phyloP scores from a whole-genome alignment of 495 filamentous ascomycete species.

The Talaromyces thailandensis region DNA sequence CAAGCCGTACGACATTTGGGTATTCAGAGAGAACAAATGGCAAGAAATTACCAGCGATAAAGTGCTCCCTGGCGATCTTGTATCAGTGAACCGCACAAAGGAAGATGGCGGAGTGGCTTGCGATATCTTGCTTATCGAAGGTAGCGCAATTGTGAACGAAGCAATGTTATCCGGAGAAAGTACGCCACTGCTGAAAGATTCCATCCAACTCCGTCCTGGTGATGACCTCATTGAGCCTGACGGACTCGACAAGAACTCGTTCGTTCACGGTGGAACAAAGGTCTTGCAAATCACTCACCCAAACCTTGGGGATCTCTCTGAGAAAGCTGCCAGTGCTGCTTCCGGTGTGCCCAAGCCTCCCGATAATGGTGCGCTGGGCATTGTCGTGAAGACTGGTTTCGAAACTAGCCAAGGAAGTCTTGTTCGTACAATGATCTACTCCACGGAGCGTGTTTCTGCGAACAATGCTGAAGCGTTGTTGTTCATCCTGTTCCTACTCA shows the following conservation, averaged over 20 bases:
- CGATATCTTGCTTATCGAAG: conserved; percentile 91
- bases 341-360: conserved; percentile 70
- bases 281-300: conserved; percentile 89
- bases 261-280: conserved; percentile 95
- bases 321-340: conserved; percentile 51
- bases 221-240: conserved; percentile 83
- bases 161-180: conserved; percentile 98
- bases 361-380: conserved; percentile 87
- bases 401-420: conserved; percentile 97
- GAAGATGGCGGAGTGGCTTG: conserved; percentile 96
- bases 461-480: conserved; percentile 90
- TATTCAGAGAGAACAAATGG: conserved; percentile 80
- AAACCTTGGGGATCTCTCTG: conserved; percentile 53
- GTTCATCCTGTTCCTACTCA: conserved; percentile 92
- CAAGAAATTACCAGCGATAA: conserved; percentile 84
- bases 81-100: conserved; percentile 89
- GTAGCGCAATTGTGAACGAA: conserved; percentile 96
- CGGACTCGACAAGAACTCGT: conserved; percentile 89
- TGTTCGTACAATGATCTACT: conserved; percentile 99
- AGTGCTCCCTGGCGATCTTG: conserved; percentile 91
- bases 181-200: conserved; percentile 93
- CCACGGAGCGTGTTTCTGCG: conserved; percentile 94
- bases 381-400: conserved; percentile 95
- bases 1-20: conserved; percentile 91
- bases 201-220: conserved; percentile 79